Conservation (phyloP, 1,284 basidiomycete species). For the Testicularia cyperi region DNA sequence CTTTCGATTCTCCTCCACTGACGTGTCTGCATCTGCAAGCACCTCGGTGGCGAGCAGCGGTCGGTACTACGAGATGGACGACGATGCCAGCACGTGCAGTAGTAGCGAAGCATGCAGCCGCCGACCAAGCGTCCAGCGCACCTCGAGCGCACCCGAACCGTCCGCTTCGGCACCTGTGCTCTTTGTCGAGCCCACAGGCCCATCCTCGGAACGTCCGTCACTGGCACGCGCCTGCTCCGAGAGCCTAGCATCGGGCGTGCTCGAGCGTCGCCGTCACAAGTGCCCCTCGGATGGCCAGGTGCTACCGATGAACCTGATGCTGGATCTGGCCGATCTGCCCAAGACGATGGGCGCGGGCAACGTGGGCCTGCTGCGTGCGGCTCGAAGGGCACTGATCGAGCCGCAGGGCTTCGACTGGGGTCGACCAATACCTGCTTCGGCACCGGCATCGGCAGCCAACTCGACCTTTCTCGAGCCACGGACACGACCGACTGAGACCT, state of each 20-base stretch:
- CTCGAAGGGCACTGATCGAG: slow-evolving; percentile 25
- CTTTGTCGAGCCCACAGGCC: slow-evolving; percentile 12
- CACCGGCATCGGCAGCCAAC: slow-evolving; percentile 8
- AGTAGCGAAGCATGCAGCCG: slow-evolving; percentile 11
- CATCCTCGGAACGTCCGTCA: slow-evolving; percentile 8
- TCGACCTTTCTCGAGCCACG: slow-evolving; percentile 2
- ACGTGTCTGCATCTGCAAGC: no score
- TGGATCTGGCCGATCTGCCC: slow-evolving; percentile 24
- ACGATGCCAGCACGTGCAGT: no score
- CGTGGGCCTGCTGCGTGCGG: slow-evolving; percentile 22
- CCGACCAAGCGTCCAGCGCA: slow-evolving; percentile 31
- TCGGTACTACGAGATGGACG: no score
- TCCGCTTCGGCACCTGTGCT: slow-evolving; percentile 10
- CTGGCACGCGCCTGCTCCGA: slow-evolving; percentile 34
- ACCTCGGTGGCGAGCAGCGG: no score
- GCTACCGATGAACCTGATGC: slow-evolving; percentile 19
- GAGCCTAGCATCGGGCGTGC: slow-evolving; percentile 22
- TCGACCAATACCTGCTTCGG: slow-evolving; percentile 6
- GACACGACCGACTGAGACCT: background rate
- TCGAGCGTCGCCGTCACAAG: slow-evolving; percentile 22
- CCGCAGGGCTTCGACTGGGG: slow-evolving; percentile 38
- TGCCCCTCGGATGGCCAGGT: slow-evolving; percentile 1
- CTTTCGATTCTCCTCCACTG: no score
- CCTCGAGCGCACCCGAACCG: slow-evolving; percentile 26
- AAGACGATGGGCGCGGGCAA: slow-evolving; percentile 33